Base-by-base conservation (phyloP, 192 early-diverging fungal species). In the Backusella psychrophila region DNA sequence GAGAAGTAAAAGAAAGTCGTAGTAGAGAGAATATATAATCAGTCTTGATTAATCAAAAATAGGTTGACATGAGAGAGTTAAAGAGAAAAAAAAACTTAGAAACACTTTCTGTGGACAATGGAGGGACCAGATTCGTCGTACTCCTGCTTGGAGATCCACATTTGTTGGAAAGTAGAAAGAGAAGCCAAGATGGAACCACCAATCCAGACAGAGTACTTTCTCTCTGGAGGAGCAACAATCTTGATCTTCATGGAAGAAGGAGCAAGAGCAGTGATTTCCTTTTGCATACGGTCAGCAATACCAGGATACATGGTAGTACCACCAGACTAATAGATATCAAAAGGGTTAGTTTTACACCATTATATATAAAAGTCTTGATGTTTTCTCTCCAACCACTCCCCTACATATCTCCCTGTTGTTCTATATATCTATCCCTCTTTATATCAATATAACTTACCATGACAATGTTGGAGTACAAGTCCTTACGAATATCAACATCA, bases 201-300 rank as follows among this genome's bases (percentile, higher is more conserved):
- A 81, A 97, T 96, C 96, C 97, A 98, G 86, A 94, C 96, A 76
- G 96, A 96, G 93, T 96, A 97, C 87, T 96, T 98, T 85, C 97
- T 91, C 86, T 98, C 97, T 69, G 97, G 95, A 39, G 96, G 96
- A 78, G 96, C 96, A 83, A 96, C 94, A 82, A 98, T 94, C 91
- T 95, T 93, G 90, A 97, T 90, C 89, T 93, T 95, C 93, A 93
- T 96, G 77, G 91, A 92, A 78, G 93, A 93, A 56, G 96, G 96
- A 44, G 94, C 96, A 77, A 98, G 89, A 26, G 95, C 90, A 59
- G 94, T 93, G 84, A 98, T 94, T 87, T 98, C 97, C 87, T 95
- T 94, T 83, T 96, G 94, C 93, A 98, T 93, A 83, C 96, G 93
- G 85, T 98, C 95, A 71, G 92, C 92, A 85, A 98, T 93, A 77